Conservation (phyloP, 352 stramenopile species). For the Phytopythium vexans region DNA sequence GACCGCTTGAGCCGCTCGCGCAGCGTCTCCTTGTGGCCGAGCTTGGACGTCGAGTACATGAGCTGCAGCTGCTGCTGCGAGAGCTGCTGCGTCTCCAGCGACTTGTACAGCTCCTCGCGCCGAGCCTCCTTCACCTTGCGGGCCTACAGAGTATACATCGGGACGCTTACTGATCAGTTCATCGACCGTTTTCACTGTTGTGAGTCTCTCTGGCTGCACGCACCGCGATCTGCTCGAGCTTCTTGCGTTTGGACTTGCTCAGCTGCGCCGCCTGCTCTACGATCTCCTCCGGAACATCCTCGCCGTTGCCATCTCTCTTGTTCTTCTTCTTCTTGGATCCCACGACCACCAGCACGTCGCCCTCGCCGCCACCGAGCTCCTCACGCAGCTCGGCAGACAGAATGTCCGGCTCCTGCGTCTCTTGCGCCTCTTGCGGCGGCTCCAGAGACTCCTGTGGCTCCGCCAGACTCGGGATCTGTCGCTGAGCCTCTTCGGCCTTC, state of each 20-base stretch:
- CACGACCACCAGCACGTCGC: constrained; percentile 60
- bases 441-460: constrained; percentile 13
- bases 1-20: constrained; percentile 74
- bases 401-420: constrained; percentile 24
- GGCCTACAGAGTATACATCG: too few species aligned
- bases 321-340: constrained; percentile 51
- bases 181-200: too few species aligned
- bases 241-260: constrained; percentile 83
- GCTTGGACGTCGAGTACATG: constrained; percentile 70
- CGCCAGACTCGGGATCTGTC: too few species aligned
- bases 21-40: constrained; percentile 83
- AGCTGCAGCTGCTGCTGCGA: constrained; percentile 64
- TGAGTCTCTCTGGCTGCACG: too few species aligned
- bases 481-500: constrained; percentile 9
- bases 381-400: constrained; percentile 63
- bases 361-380: constrained; percentile 58
- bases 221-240: constrained; percentile 68
- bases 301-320: constrained; percentile 38
- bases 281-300: constrained; percentile 52
- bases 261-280: constrained; percentile 61
- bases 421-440: constrained; percentile 7
- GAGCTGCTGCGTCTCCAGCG: constrained; percentile 55
- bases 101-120: constrained; percentile 78
- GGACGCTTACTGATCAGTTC: too few species aligned
- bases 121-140: constrained; percentile 78